Evolutionary conservation across 1,284 basidiomycete species (phyloP).

Genomic region (Boletellus dicymbophilus): DNA sequence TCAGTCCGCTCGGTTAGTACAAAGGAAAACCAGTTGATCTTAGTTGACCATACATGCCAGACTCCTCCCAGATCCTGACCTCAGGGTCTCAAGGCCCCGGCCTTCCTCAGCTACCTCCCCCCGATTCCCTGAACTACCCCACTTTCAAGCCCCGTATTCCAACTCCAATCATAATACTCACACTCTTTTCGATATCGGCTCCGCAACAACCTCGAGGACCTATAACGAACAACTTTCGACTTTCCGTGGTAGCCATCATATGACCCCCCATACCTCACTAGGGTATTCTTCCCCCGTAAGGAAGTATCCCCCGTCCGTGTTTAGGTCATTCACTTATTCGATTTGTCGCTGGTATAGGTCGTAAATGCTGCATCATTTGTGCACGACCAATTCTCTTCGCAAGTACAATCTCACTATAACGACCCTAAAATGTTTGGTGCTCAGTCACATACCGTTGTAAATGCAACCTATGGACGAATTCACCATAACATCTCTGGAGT

Average conservation of each 20-base stretch:
- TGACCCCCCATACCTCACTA: not conserved
- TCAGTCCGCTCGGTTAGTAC: conserved; percentile 5
- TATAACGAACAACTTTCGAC: too few relatives aligned
- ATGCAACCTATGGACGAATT: not conserved
- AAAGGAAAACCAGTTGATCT: not conserved
- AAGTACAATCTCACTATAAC: too few relatives aligned
- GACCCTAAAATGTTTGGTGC: too few relatives aligned
- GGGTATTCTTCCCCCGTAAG: not conserved
- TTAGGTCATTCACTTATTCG: conserved; percentile 1
- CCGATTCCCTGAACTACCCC: too few relatives aligned
- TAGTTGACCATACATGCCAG: conserved; percentile 8
- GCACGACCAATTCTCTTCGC: not conserved
- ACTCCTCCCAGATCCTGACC: not conserved
- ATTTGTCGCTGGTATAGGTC: not conserved
- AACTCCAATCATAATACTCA: not conserved
- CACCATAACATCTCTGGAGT: not conserved
- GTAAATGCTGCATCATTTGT: not conserved
- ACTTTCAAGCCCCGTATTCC: accelerated
- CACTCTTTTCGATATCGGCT: too few relatives aligned
- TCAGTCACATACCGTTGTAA: not conserved
- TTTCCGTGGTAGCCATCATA: accelerated
- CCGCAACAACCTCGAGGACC: too few relatives aligned
- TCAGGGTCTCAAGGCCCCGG: not conserved
- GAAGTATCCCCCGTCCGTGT: not conserved
- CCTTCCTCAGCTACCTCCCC: not conserved